Percentiles rank a stretch among this genome's conserved stretches.
Conservation (phyloP, 78 protist genomes). For the Dictyostelium intermedium region DNA sequence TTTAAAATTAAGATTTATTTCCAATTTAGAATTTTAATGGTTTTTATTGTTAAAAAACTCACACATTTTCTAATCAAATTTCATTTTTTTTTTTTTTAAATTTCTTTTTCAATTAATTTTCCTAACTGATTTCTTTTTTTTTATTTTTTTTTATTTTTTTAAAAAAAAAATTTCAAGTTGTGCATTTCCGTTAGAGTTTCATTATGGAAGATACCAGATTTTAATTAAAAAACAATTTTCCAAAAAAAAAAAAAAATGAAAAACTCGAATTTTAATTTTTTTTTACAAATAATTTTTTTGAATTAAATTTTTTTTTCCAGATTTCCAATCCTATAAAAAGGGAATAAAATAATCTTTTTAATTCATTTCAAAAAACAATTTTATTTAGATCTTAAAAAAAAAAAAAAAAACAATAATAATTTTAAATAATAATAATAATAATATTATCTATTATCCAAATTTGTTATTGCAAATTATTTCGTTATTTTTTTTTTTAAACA, state of each 20-base stretch:
- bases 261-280: background rate
- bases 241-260: background rate
- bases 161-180: background rate
- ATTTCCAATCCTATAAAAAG: background rate
- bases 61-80: background rate
- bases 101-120: too few species aligned
- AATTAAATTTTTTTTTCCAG: background rate
- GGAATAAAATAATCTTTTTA: background rate
- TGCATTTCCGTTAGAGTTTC: background rate
- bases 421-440: background rate
- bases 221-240: background rate
- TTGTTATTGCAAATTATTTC: background rate
- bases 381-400: background rate
- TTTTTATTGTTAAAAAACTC: too few species aligned
- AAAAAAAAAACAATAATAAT: background rate
- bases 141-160: background rate
- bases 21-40: background rate
- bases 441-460: background rate
- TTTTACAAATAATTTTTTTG: background rate
- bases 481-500: background rate
- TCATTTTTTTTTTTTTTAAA: background rate
- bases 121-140: background rate
- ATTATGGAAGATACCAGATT: background rate
- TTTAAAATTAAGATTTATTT: too few species aligned
- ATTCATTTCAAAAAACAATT: background rate